Evolutionary conservation across 1,284 basidiomycete genomes (phyloP).

Genomic region (Ceratobasidium sp.): DNA sequence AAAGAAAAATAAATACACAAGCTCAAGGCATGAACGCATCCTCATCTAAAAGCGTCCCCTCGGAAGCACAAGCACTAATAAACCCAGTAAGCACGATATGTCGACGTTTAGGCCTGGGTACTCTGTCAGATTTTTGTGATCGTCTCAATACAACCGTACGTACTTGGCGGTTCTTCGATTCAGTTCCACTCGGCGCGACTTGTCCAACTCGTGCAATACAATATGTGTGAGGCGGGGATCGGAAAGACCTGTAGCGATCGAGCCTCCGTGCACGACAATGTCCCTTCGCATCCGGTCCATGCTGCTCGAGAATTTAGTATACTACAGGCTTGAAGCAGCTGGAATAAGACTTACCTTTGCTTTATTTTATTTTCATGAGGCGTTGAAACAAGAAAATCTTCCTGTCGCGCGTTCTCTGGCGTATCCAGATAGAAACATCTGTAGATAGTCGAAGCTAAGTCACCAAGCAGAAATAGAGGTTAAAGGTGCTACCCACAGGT

Average conservation of each 20-base stretch:
- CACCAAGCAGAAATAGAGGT: not conserved
- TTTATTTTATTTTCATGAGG: constrained; percentile 55
- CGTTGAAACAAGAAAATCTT: constrained; percentile 50
- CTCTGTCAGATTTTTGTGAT: not conserved
- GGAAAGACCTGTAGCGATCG: constrained; percentile 66
- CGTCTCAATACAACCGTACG: constrained; percentile 48
- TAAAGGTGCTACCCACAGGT: constrained; percentile 67
- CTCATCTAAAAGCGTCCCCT: constrained; percentile 82
- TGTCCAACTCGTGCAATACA: constrained; percentile 80
- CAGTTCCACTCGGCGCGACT: constrained; percentile 73
- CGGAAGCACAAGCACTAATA: constrained; percentile 79
- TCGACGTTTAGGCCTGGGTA: constrained; percentile 75
- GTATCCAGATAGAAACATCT: constrained; percentile 91
- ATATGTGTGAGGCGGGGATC: constrained; percentile 87
- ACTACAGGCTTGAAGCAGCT: constrained; percentile 57
- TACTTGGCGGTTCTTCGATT: constrained; percentile 77
- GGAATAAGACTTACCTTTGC: constrained; percentile 53
- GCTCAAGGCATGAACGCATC: constrained; percentile 52
- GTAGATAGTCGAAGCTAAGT: not conserved
- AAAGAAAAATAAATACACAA: no score
- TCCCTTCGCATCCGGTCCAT: constrained; percentile 63
- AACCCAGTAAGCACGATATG: constrained; percentile 81
- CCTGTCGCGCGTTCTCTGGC: constrained; percentile 71
- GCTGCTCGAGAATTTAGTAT: constrained; percentile 55
- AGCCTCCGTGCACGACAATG: constrained; percentile 77